Evolutionary conservation across 495 filamentous ascomycete species (phyloP), one percentile per base, ranked within the genome.

Genomic region (Beverwykella pulmonaria): DNA sequence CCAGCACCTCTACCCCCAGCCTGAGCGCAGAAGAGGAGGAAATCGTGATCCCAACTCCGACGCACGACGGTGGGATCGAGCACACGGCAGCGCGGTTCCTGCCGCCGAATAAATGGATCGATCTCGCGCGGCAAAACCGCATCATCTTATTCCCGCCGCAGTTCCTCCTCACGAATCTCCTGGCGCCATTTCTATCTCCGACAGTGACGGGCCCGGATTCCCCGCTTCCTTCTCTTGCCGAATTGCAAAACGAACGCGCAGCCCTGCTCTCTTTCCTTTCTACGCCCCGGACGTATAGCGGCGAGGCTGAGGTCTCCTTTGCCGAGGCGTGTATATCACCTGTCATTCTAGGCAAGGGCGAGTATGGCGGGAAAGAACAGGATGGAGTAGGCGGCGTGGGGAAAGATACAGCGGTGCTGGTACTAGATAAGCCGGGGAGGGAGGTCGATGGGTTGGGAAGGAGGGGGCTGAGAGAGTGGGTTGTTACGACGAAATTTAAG

Each of bases 131-230:
- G 3, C 73, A 68, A 0, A 87, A 84, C 9, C 84, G 92, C 41
- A 87, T 97, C 48, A 88, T 95, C 57, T 80, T 98, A 0, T 96
- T 92, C 71, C 94, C 94, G 27, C 94, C 94, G 1, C 94, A 98
- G 70, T 90, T 87, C 74, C 89, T 92, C 68, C 83, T 98, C 0
- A 77, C 96, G 12, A 79, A 84, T 22, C 72, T 90, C 0, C 77
- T 95, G 5, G 78, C 88, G 1, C 78, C 80, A 12, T 91, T 90
- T 63, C 74, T 92, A 34, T 71, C 49, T 30, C 69, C 78, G 78
- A 53, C 41, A 17, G 54, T 68, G 1, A 71, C 69, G 0, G 54
- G 46, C 4, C 63, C 65, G 1, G 36, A 53, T 0, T 66, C 59
- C 73, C 80, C 39, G 68, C 76, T 41, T 69, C 83, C 23, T 36